Base-by-base conservation (phyloP, 177 flowering plant genomes). In the Vitis hybrid region DNA sequence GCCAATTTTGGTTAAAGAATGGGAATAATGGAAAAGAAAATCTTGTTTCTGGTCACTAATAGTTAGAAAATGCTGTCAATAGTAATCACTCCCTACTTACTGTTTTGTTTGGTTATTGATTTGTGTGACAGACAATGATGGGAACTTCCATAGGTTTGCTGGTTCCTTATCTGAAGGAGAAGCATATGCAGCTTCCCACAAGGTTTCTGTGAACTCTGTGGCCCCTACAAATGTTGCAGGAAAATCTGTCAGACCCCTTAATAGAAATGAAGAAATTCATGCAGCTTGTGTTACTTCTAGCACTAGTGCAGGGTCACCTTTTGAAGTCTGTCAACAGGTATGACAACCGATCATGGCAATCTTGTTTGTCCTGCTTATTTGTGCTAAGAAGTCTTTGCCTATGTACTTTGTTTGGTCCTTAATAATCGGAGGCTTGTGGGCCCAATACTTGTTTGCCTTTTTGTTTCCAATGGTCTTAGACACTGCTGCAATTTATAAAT, bases 251-350 rank as follows among this genome's bases (percentile, higher is more conserved):
- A 24, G 51, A 24, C 19, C 52, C 14, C 14, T 24, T 17, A 19
- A 48, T 17, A 6, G 15, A 12, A 48, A 7, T 7, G 17, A 52
- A 46, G 30, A 46, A n/a, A 46, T 6, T 46, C 17, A 14, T 48
- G 66, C 54, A 63, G 13, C 66, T 48, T 18, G 21, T 19, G 32
- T 21, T 21, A 32, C 32, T 50, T 64, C 67, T 18, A 63, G 11
- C 49, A 5, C 32, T 64, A 55, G 30, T 64, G 55, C 67, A 50
- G 67, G 17, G 54, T 51, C 19, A 1, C 24, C 67, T 50, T 19
- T 19, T 64, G 67, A 49, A 49, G 55, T 19, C 67, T 21, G 35
- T 32, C 9, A 18, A 10, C 55, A 49, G 56, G 66, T 63, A 48
- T 18, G 9, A 7, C 35, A 32, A 10, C 9, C 0, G 1, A 13